Conservation (phyloP, 495 filamentous ascomycete genomes). For the Talaromyces borbonicus region DNA sequence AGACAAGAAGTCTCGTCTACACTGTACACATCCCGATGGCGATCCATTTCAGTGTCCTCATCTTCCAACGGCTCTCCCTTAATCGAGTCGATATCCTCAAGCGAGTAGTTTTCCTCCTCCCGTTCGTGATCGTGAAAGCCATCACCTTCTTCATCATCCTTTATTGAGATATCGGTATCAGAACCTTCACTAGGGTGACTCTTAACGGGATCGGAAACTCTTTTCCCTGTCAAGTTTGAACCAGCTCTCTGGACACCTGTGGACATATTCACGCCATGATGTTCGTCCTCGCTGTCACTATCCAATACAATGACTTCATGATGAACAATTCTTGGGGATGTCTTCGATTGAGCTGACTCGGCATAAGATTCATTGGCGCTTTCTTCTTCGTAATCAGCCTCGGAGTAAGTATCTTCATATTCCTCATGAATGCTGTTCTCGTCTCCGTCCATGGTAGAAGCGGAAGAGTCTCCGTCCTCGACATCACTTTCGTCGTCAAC, state of each 20-base stretch:
- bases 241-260: slow-evolving; percentile 3
- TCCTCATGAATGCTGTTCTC: slow-evolving; percentile 4
- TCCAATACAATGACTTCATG: slow-evolving; percentile 34
- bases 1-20: no score
- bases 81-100: no score
- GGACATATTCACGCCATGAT: slow-evolving; percentile 6
- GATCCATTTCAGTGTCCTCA: no score
- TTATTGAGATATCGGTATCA: no score
- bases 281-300: slow-evolving; percentile 35
- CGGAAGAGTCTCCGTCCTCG: slow-evolving; percentile 14
- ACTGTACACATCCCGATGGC: no score
- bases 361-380: background rate
- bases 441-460: slow-evolving; percentile 9
- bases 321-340: slow-evolving; percentile 10
- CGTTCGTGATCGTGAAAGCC: no score
- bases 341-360: background rate
- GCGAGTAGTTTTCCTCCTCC: no score
- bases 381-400: slow-evolving; percentile 7
- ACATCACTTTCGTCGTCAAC: slow-evolving; percentile 11
- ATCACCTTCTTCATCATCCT: background rate
- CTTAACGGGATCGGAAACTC: no score
- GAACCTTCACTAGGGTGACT: no score
- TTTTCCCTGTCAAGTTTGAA: no score
- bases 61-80: no score
- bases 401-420: slow-evolving; percentile 1